Evolutionary conservation across 2,329 filamentous ascomycete species (phyloP), one percentile per base, ranked within the genome.

Genomic region (Monosporascus sp.): DNA sequence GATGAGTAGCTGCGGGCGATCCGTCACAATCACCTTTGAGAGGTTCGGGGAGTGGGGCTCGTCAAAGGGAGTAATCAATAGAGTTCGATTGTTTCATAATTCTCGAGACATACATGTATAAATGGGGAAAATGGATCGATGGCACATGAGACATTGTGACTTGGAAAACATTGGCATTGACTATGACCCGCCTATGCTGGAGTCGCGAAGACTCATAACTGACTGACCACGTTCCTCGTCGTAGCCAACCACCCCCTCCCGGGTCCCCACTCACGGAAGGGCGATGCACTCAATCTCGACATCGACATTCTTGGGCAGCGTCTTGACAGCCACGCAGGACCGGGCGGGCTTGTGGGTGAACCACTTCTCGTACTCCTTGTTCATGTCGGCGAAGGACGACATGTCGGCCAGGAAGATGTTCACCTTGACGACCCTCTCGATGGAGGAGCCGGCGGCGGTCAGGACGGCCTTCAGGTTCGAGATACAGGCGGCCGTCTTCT

Each of bases 221-320:
- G 31, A 14, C 11, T 35, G 31, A 35, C 31, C 31, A 35, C 11
- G 31, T 35, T 14, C 31, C 11, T 35, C 31, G 4, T 35, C 31
- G 31, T 14, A 35, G 31, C 31, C 31, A 35, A 5, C 31, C 31
- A 14, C 31, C 11, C 31, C 27, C 27, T 31, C 27, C 9, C 27
- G 27, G 27, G 27, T 11, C 27, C 37, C 22, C 37, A 41, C 52
- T 62, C 52, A 66, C 8, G 85, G 79, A 52, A 88, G 77, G 52
- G 90, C 90, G 76, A 94, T 88, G 69, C 85, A 89, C 80, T 96
- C 90, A 68, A 96, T 94, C 79, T 96, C 91, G 24, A 96, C 85
- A 55, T 90, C 85, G 43, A 91, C 90, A 52, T 85, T 85, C 79
- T 92, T 90, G 56, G 91, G 91, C 59, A 96, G 80, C 63, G 89